Conservation (phyloP, 495 filamentous ascomycete genomes). For the Penicillium canescens region DNA sequence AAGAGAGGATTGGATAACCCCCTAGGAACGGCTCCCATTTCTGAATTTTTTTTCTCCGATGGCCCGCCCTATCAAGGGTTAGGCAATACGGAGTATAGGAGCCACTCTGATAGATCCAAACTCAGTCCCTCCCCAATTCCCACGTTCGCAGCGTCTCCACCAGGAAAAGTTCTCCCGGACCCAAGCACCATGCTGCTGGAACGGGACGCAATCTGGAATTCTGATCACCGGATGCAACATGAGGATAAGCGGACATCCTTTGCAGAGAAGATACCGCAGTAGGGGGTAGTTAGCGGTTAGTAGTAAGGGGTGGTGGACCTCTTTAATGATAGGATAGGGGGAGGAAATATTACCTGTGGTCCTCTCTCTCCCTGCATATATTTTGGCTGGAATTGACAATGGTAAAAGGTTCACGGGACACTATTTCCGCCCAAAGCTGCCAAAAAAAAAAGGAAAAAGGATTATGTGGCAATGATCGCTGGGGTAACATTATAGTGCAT, state of each 20-base stretch:
- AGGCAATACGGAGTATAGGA: neutral
- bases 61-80: neutral
- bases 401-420: no score
- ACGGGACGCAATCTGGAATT: constrained; percentile 18
- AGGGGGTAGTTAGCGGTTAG: no score
- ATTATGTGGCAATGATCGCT: neutral
- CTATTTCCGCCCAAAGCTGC: no score
- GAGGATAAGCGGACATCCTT: neutral
- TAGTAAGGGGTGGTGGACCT: no score
- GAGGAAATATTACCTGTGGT: no score
- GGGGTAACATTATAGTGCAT: no score
- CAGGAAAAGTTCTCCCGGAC: constrained; percentile 13
- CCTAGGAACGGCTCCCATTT: neutral
- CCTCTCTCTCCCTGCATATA: no score
- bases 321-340: no score
- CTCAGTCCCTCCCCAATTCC: neutral
- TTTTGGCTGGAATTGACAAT: no score
- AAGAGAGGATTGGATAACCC: no score
- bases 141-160: constrained; percentile 1
- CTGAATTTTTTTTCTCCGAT: constrained; percentile 3
- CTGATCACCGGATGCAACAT: constrained; percentile 14
- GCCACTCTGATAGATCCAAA: constrained; percentile 19
- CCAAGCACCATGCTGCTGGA: constrained; percentile 7
- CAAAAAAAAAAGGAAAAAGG: no score
- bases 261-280: neutral